These are phyloP conservation scores for Mediolabrus comicus DNA, from an alignment of 108 stramenopile species.

Conservation along the genomic window DNA sequence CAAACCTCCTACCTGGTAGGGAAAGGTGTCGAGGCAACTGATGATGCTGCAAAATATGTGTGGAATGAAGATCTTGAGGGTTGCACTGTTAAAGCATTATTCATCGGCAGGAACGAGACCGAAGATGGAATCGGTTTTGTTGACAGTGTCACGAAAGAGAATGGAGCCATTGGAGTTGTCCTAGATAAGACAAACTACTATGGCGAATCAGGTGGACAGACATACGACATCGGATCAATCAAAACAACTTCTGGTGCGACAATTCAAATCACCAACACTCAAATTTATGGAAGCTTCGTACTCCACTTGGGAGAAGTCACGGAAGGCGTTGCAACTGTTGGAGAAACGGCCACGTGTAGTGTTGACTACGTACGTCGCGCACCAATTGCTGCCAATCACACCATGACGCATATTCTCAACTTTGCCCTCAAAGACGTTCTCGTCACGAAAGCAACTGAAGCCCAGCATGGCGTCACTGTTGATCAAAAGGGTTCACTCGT, in stretches of 20 bases:
- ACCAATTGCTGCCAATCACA: constrained; percentile 97
- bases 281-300: constrained; percentile 90
- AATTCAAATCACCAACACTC: constrained; percentile 79
- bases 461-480: constrained; percentile 49
- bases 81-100: constrained; percentile 86
- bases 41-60: constrained; percentile 85
- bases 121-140: constrained; percentile 89
- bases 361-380: constrained; percentile 97
- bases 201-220: constrained; percentile 97
- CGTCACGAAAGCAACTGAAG: constrained; percentile 47
- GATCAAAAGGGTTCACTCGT: constrained; percentile 97
- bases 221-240: constrained; percentile 88
- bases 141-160: constrained; percentile 65
- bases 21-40: constrained; percentile 76
- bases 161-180: constrained; percentile 86
- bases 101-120: constrained; percentile 87
- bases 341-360: constrained; percentile 74
- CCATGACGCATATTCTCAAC: constrained; percentile 99
- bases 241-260: constrained; percentile 48
- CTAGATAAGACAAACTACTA: constrained; percentile 95
- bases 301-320: constrained; percentile 87
- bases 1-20: constrained; percentile 91
- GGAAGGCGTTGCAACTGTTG: constrained; percentile 73
- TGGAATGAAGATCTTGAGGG: constrained; percentile 81
- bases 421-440: constrained; percentile 91